phyloP scores from a whole-genome alignment of 495 filamentous ascomycete genomes.

The Aspergillus affinis region DNA sequence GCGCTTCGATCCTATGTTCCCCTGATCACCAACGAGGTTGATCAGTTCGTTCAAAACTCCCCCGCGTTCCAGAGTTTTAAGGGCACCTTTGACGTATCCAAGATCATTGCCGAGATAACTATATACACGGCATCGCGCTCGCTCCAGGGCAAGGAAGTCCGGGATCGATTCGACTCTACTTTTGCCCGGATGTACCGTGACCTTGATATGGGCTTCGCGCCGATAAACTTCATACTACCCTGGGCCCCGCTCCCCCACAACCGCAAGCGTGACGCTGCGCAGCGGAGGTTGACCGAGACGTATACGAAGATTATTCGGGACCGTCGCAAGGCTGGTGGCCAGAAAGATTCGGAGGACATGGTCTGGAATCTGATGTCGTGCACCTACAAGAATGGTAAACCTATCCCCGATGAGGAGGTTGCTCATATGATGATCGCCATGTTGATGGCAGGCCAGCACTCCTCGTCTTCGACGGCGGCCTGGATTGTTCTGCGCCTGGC shows the following conservation, averaged over 20 bases:
- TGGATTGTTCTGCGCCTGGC: slow-evolving; percentile 64
- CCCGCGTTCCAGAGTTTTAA: slow-evolving; percentile 49
- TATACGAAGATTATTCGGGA: slow-evolving; percentile 61
- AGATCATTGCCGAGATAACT: slow-evolving; percentile 62
- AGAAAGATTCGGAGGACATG: slow-evolving; percentile 61
- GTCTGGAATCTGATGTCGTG: slow-evolving; percentile 67
- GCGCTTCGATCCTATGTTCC: slow-evolving; percentile 62
- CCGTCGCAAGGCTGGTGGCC: slow-evolving; percentile 44
- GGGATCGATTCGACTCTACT: slow-evolving; percentile 56
- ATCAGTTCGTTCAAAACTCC: slow-evolving; percentile 50
- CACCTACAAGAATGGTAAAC: slow-evolving; percentile 61
- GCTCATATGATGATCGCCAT: slow-evolving; percentile 70
- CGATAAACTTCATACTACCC: slow-evolving; percentile 66
- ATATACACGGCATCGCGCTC: slow-evolving; percentile 66
- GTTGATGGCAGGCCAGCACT: slow-evolving; percentile 67
- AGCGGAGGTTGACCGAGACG: slow-evolving; percentile 54
- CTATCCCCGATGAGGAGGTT: slow-evolving; percentile 58
- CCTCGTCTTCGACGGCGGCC: slow-evolving; percentile 56
- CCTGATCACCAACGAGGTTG: slow-evolving; percentile 55
- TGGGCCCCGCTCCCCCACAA: slow-evolving; percentile 66
- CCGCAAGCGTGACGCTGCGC: slow-evolving; percentile 57
- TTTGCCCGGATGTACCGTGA: slow-evolving; percentile 66
- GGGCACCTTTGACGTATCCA: slow-evolving; percentile 45
- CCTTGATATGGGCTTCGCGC: slow-evolving; percentile 63
- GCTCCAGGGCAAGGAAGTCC: slow-evolving; percentile 65